Evolutionary conservation across 2,329 filamentous ascomycete genomes (phyloP).

Genomic region (Lomentospora prolificans): DNA sequence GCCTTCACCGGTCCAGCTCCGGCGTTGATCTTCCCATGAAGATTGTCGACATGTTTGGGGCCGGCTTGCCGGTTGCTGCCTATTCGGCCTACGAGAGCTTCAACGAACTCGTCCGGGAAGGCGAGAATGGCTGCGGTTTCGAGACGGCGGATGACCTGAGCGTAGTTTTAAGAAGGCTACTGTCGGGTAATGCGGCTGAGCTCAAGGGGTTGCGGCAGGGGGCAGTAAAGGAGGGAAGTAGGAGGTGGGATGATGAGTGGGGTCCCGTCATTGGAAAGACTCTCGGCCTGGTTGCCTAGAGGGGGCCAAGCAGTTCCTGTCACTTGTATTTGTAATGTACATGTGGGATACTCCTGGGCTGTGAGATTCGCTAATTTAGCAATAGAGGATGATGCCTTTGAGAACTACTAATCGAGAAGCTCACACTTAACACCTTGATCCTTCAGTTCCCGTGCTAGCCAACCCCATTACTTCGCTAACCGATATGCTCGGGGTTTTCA

Average conservation of each 20-base stretch:
- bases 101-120: constrained; percentile 80
- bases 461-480: background rate
- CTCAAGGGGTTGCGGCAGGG: constrained; percentile 56
- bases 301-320: background rate
- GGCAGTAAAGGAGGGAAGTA: constrained; percentile 61
- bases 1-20: constrained; percentile 84
- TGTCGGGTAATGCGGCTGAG: constrained; percentile 39
- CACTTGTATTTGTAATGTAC: constrained; percentile 1
- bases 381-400: background rate
- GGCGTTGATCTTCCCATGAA: constrained; percentile 98
- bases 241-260: constrained; percentile 92
- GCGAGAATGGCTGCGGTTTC: constrained; percentile 79
- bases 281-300: constrained; percentile 37
- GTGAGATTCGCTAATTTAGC: background rate
- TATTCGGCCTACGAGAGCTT: constrained; percentile 84
- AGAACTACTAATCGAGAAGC: background rate
- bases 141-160: constrained; percentile 58
- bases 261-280: constrained; percentile 68
- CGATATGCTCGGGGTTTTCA: background rate
- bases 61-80: constrained; percentile 80
- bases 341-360: background rate
- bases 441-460: background rate
- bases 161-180: constrained; percentile 52
- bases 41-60: constrained; percentile 97
- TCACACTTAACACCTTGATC: background rate